Evolutionary conservation across 257 asterid species (phyloP).

Genomic region (Solanum verrucosum): DNA sequence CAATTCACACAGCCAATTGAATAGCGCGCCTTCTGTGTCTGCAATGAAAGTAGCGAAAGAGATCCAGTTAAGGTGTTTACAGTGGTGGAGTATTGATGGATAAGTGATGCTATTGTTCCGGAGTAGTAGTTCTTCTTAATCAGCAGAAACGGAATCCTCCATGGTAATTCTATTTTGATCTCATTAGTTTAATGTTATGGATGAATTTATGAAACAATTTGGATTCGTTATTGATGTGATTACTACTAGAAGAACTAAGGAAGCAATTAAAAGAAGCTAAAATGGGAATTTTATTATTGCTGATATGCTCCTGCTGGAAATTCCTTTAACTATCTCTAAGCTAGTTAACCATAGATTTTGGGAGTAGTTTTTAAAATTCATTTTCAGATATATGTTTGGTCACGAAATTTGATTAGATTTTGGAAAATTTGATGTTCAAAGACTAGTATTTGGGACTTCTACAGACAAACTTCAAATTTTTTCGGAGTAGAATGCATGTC

Average conservation of each 20-base stretch:
- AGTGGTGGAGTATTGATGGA: background rate
- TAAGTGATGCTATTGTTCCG: background rate
- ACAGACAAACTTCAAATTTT: background rate
- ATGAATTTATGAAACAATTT: background rate
- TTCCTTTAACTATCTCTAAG: background rate
- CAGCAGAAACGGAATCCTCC: background rate
- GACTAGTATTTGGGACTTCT: background rate
- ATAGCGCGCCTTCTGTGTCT: background rate
- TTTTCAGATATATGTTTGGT: background rate
- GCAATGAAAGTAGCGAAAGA: background rate
- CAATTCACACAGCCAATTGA: background rate
- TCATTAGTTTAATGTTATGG: background rate
- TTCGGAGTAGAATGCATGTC: background rate
- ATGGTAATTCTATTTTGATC: background rate
- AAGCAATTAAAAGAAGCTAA: background rate
- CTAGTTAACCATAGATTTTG: background rate
- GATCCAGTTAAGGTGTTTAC: background rate
- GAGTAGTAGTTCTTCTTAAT: background rate
- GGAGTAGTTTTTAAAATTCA: background rate
- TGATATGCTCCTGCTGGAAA: background rate
- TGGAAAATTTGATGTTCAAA: background rate
- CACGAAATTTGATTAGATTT: background rate
- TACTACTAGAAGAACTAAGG: background rate
- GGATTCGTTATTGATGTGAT: background rate
- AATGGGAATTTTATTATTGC: background rate